A percentile compares a stretch with the other conserved stretches of the same genome.
Evolutionary conservation across 768 basidiomycete genomes (phyloP).

Genomic region (Phaeotremella fagi): DNA sequence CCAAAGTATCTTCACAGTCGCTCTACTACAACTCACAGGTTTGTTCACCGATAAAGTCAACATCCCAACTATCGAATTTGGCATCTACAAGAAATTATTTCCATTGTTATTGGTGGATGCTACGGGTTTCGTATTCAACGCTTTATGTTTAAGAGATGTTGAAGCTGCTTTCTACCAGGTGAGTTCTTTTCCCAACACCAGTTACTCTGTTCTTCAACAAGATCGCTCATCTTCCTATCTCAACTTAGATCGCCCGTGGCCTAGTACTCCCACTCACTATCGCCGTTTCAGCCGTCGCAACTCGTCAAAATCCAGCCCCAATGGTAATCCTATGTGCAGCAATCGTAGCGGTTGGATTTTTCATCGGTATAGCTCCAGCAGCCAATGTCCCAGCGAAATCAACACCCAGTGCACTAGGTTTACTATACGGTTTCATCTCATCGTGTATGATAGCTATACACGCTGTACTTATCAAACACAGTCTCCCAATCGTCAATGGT

Average conservation of each 20-base stretch:
- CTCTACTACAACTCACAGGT: conserved; percentile 59
- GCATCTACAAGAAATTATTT: conserved; percentile 57
- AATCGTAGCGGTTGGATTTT: conserved; percentile 13
- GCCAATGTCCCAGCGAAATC: not conserved
- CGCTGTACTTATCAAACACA: conserved; percentile 27
- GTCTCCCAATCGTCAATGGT: conserved; percentile 19
- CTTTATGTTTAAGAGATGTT: conserved; percentile 68
- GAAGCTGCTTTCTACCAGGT: conserved; percentile 80
- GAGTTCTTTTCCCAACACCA: not conserved
- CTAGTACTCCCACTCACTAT: conserved; percentile 25
- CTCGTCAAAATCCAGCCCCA: conserved; percentile 5
- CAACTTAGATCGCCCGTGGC: conserved; percentile 49
- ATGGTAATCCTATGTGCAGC: not conserved
- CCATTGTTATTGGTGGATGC: conserved; percentile 63
- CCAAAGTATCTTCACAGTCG: conserved; percentile 65
- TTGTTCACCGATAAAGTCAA: conserved; percentile 52
- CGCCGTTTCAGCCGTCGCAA: conserved; percentile 5
- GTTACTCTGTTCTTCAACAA: not conserved
- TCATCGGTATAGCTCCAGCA: conserved; percentile 6
- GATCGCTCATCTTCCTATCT: conserved; percentile 61
- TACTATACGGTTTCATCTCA: conserved; percentile 23
- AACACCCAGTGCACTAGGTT: conserved; percentile 7
- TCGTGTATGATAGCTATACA: conserved; percentile 27
- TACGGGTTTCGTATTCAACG: conserved; percentile 73
- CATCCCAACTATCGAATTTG: conserved; percentile 58